Conservation (phyloP, 768 basidiomycete species). For the Amanita rubescens region DNA sequence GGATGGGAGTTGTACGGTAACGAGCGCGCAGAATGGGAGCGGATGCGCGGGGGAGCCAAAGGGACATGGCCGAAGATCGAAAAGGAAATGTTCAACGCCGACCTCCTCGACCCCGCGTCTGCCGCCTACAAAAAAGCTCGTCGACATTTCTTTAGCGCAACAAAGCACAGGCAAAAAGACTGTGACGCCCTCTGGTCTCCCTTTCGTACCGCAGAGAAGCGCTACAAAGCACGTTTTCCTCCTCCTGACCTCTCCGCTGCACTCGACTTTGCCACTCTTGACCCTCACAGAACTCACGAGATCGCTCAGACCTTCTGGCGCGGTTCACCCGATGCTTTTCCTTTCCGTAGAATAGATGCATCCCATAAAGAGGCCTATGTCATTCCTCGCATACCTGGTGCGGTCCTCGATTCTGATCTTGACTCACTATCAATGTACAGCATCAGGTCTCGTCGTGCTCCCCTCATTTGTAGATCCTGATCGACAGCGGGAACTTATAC, state of each 20-base stretch:
- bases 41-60: constrained; percentile 65
- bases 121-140: constrained; percentile 53
- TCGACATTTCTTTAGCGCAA: constrained; percentile 52
- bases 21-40: constrained; percentile 34
- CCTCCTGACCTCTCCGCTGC: constrained; percentile 66
- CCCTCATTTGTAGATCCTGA: constrained; percentile 60
- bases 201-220: constrained; percentile 74
- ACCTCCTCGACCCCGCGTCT: constrained; percentile 38
- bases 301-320: constrained; percentile 39
- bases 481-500: constrained; percentile 62
- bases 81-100: background rate
- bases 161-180: constrained; percentile 32
- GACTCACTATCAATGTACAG: background rate
- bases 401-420: constrained; percentile 12
- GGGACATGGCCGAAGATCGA: constrained; percentile 48
- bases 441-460: constrained; percentile 74
- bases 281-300: constrained; percentile 33
- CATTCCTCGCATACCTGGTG: constrained; percentile 54
- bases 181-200: constrained; percentile 56
- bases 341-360: constrained; percentile 21
- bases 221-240: constrained; percentile 71
- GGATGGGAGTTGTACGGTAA: constrained; percentile 18
- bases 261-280: constrained; percentile 55
- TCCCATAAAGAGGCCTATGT: constrained; percentile 30
- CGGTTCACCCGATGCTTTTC: constrained; percentile 33